Evolutionary conservation across 202 grass and related monocot genomes (phyloP).

Genomic region (Hordeum pubiflorum): DNA sequence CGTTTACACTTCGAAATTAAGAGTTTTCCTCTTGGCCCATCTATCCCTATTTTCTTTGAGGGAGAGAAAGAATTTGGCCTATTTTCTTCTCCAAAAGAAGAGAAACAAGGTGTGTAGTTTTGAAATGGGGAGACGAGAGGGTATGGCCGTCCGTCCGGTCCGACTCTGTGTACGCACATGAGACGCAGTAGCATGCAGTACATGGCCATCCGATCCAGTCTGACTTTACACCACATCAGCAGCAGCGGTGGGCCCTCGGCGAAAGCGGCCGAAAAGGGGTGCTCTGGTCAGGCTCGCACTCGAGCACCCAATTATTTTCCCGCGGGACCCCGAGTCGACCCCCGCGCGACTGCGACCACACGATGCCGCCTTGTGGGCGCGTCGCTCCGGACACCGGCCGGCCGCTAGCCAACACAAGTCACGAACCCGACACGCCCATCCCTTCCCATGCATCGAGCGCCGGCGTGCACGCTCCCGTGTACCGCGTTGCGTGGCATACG

Average conservation of each 20-base stretch:
- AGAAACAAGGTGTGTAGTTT: neutral
- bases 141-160: neutral
- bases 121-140: neutral
- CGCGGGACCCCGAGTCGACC: neutral
- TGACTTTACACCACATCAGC: neutral
- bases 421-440: neutral
- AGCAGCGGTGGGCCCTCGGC: neutral
- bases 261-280: conserved; percentile 36
- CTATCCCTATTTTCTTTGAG: no score
- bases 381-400: neutral
- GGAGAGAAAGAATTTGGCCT: no score
- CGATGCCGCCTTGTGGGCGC: neutral
- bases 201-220: neutral
- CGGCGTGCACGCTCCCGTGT: neutral
- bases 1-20: neutral
- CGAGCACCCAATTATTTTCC: conserved; percentile 38
- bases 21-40: no score
- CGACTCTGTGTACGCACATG: neutral
- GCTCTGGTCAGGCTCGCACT: conserved; percentile 23
- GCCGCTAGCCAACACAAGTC: neutral
- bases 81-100: no score
- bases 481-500: neutral
- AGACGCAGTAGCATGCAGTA: neutral
- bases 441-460: no score
- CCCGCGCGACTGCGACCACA: conserved; percentile 21